These are phyloP conservation scores for Sporothrix luriei DNA, from an alignment of 2,329 filamentous ascomycete genomes.

Conservation along the genomic window DNA sequence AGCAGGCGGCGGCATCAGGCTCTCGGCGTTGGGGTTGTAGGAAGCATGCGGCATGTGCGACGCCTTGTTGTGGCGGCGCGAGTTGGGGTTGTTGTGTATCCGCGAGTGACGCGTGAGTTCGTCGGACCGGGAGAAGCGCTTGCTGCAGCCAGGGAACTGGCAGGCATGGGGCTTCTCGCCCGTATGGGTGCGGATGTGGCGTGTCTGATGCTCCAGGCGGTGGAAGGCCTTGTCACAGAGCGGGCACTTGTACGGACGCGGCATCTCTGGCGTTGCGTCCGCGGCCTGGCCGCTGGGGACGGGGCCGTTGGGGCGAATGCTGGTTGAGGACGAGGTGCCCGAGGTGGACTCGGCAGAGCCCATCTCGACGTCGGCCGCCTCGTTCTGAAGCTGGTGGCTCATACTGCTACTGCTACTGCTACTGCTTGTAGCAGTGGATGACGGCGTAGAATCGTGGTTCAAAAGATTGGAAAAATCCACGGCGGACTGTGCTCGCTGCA, in stretches of 20 bases:
- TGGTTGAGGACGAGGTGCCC: constrained; percentile 39
- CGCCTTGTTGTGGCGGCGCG: constrained; percentile 84
- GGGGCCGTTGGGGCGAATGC: constrained; percentile 65
- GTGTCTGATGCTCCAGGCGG: constrained; percentile 88
- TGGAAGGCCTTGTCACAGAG: constrained; percentile 99
- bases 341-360: constrained; percentile 41
- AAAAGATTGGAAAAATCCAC: constrained; percentile 76
- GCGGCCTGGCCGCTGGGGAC: constrained; percentile 63
- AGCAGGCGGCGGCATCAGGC: constrained; percentile 77
- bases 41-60: constrained; percentile 51
- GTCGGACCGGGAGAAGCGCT: constrained; percentile 94
- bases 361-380: constrained; percentile 51
- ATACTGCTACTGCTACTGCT: constrained; percentile 41
- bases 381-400: constrained; percentile 40
- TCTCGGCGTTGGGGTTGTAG: constrained; percentile 55
- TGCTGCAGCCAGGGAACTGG: constrained; percentile 92
- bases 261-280: constrained; percentile 68
- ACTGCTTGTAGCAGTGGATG: constrained; percentile 34
- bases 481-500: constrained; percentile 73
- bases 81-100: constrained; percentile 99
- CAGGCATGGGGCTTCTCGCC: constrained; percentile 93
- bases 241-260: constrained; percentile 96
- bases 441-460: constrained; percentile 54
- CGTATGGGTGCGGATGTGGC: constrained; percentile 80
- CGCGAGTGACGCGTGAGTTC: constrained; percentile 95